Percentiles rank a stretch among this genome's conserved stretches.
Conservation (phyloP, 495 filamentous ascomycete species). For the Cercophora samala region DNA sequence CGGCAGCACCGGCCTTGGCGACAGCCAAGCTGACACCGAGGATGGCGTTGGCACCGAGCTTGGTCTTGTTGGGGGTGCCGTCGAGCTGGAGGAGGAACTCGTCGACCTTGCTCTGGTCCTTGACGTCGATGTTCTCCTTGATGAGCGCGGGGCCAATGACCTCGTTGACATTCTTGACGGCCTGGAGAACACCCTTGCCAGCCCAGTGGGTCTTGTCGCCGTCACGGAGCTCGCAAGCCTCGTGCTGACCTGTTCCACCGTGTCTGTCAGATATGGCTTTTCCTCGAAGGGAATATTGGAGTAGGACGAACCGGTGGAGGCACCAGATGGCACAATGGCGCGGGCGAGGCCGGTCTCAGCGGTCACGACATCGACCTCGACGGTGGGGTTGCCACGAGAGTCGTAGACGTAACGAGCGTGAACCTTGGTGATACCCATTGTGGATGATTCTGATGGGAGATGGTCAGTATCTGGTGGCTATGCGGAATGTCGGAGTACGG, state of each 20-base stretch:
- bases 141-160: slow-evolving; percentile 88
- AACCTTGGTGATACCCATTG: slow-evolving; percentile 95
- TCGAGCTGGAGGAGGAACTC: slow-evolving; percentile 94
- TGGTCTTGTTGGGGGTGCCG: slow-evolving; percentile 94
- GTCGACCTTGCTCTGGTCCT: slow-evolving; percentile 92
- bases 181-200: slow-evolving; percentile 95
- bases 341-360: slow-evolving; percentile 91
- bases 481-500: slow-evolving; percentile 5
- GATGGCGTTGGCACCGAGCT: slow-evolving; percentile 97
- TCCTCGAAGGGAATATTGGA: not conserved
- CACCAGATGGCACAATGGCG: slow-evolving; percentile 97
- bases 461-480: not conserved
- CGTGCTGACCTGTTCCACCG: slow-evolving; percentile 73
- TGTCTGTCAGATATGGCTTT: slow-evolving; percentile 17
- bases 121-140: slow-evolving; percentile 89
- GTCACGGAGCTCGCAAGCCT: slow-evolving; percentile 97
- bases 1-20: slow-evolving; percentile 96
- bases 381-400: slow-evolving; percentile 97
- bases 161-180: slow-evolving; percentile 94
- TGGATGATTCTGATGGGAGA: slow-evolving; percentile 32
- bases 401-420: slow-evolving; percentile 99
- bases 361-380: slow-evolving; percentile 90
- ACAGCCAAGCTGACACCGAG: slow-evolving; percentile 93
- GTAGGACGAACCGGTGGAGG: slow-evolving; percentile 79
- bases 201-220: slow-evolving; percentile 96